Evolutionary conservation across 2,329 filamentous ascomycete species (phyloP).

Genomic region (Cercospora berteroae): DNA sequence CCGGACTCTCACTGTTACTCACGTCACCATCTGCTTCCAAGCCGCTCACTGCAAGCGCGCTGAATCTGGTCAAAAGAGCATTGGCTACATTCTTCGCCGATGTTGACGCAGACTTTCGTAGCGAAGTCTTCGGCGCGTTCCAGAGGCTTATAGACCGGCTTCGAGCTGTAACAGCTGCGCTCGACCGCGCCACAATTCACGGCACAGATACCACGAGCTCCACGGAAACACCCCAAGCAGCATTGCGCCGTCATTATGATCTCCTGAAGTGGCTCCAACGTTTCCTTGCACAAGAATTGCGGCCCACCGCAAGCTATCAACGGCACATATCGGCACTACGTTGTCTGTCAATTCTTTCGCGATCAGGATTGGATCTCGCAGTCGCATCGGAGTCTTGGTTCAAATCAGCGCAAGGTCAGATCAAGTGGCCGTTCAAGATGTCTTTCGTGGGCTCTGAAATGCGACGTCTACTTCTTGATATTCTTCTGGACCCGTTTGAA

Average conservation of each 20-base stretch:
- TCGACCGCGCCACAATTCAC: slow-evolving; percentile 35
- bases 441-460: slow-evolving; percentile 46
- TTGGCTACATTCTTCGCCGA: slow-evolving; percentile 75
- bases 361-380: slow-evolving; percentile 62
- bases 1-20: slow-evolving; percentile 78
- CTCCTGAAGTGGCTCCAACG: slow-evolving; percentile 74
- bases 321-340: slow-evolving; percentile 79
- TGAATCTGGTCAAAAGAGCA: slow-evolving; percentile 63
- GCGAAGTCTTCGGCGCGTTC: slow-evolving; percentile 72
- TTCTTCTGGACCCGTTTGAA: slow-evolving; percentile 87
- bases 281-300: slow-evolving; percentile 72
- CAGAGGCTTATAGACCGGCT: slow-evolving; percentile 76
- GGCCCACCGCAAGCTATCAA: slow-evolving; percentile 83
- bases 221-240: neutral
- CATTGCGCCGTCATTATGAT: slow-evolving; percentile 17
- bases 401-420: slow-evolving; percentile 50
- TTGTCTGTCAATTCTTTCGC: slow-evolving; percentile 64
- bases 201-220: neutral
- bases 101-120: slow-evolving; percentile 79
- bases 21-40: slow-evolving; percentile 72
- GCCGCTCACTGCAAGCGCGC: slow-evolving; percentile 63
- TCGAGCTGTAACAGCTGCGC: slow-evolving; percentile 61
- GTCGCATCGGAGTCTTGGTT: slow-evolving; percentile 42
- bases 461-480: slow-evolving; percentile 67
- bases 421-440: slow-evolving; percentile 52